phyloP scores from a whole-genome alignment of 2,329 filamentous ascomycete species.

The Cercospora berteroae region DNA sequence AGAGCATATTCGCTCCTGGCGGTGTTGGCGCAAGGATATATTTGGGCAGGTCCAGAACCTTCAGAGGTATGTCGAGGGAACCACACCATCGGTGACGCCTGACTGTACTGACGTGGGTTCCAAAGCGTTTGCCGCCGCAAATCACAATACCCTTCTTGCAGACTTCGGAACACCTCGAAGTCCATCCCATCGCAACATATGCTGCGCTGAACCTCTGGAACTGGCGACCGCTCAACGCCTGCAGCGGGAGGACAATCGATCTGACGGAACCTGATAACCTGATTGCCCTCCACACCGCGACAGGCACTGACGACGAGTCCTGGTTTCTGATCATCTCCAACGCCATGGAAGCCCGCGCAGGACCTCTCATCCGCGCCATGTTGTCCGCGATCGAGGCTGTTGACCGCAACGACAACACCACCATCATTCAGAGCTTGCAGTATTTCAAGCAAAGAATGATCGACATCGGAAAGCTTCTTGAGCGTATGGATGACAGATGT shows the following conservation, averaged over 20 bases:
- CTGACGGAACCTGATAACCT: slow-evolving; percentile 83
- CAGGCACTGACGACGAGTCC: slow-evolving; percentile 88
- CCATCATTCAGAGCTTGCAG: slow-evolving; percentile 42
- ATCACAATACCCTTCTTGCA: slow-evolving; percentile 79
- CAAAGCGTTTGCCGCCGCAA: slow-evolving; percentile 70
- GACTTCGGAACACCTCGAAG: slow-evolving; percentile 69
- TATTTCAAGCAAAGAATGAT: slow-evolving; percentile 44
- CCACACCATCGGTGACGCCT: no score
- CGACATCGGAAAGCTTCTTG: slow-evolving; percentile 45
- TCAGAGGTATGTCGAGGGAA: slow-evolving; percentile 45
- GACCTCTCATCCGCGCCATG: slow-evolving; percentile 47
- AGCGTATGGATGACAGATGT: slow-evolving; percentile 54
- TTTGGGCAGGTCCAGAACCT: slow-evolving; percentile 79
- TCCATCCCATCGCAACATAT: slow-evolving; percentile 91
- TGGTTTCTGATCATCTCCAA: slow-evolving; percentile 65
- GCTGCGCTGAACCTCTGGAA: slow-evolving; percentile 93
- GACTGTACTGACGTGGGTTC: not conserved
- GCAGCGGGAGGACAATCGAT: slow-evolving; percentile 53
- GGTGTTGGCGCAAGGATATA: slow-evolving; percentile 78
- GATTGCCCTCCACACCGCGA: slow-evolving; percentile 81
- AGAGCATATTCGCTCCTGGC: slow-evolving; percentile 75
- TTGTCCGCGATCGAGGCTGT: slow-evolving; percentile 50
- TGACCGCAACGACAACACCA: slow-evolving; percentile 38
- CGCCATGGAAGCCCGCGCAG: slow-evolving; percentile 53
- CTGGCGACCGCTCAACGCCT: slow-evolving; percentile 78